Evolutionary conservation across 805 yeast genomes (phyloP).

Genomic region (Wickerhamiella nectarea): DNA sequence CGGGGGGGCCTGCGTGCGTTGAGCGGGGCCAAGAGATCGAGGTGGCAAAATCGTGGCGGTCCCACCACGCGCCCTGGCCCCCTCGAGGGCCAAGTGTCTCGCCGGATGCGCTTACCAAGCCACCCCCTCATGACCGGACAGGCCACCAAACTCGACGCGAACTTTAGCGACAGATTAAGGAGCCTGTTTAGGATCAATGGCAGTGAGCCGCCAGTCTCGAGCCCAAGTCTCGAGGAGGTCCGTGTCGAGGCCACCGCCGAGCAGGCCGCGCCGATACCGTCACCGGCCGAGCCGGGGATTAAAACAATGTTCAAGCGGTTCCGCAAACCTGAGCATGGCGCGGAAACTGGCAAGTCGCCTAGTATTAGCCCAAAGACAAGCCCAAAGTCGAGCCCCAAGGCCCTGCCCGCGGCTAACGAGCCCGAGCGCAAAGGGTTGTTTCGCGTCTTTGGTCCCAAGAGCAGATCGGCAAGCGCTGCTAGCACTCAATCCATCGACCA

Average conservation of each 20-base stretch:
- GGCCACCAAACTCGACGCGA: background rate
- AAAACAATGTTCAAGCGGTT: slow-evolving; percentile 6
- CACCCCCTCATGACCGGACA: background rate
- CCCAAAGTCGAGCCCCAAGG: background rate
- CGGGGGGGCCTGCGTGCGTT: too few relatives aligned
- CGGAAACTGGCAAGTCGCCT: background rate
- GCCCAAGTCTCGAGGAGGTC: background rate
- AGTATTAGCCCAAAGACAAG: slow-evolving; percentile 1
- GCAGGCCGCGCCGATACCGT: background rate
- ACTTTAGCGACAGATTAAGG: slow-evolving; percentile 4
- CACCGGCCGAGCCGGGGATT: background rate
- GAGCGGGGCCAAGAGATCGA: too few relatives aligned
- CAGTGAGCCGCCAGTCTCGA: background rate
- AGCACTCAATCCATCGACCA: background rate
- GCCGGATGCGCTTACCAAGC: background rate
- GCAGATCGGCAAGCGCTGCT: background rate
- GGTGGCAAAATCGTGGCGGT: too few relatives aligned
- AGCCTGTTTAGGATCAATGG: slow-evolving; percentile 4
- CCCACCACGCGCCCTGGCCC: too few relatives aligned
- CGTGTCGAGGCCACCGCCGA: background rate
- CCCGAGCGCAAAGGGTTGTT: background rate
- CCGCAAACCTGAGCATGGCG: slow-evolving; percentile 1
- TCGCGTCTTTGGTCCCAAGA: background rate
- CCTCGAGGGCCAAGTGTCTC: too few relatives aligned
- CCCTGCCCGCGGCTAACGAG: background rate